A percentile compares a stretch with the other conserved stretches of the same genome.
These are phyloP conservation scores for Syncephalastrum contaminatum DNA, from an alignment of 371 early-diverging fungal genomes.

Conservation along the genomic window DNA sequence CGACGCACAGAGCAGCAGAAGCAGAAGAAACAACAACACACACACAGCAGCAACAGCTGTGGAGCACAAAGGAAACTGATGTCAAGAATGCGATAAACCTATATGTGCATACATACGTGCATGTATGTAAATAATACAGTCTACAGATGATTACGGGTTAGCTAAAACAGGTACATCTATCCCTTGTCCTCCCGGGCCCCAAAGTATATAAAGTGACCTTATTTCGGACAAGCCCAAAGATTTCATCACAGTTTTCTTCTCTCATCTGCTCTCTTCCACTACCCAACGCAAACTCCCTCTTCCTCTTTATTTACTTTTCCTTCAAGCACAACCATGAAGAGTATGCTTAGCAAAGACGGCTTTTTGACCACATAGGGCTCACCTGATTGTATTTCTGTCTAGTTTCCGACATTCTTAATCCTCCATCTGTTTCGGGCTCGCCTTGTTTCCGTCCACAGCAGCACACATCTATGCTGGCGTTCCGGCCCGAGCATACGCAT, in stretches of 20 bases:
- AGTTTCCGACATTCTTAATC: too few relatives aligned
- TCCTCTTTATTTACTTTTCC: neutral
- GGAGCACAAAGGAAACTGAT: slow-evolving; percentile 4
- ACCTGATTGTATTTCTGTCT: too few relatives aligned
- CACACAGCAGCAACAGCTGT: neutral
- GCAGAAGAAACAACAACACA: neutral
- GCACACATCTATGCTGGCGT: too few relatives aligned
- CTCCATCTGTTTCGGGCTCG: too few relatives aligned
- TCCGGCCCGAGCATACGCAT: too few relatives aligned
- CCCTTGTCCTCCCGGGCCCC: slow-evolving; percentile 4
- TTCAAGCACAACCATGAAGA: neutral
- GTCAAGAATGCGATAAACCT: slow-evolving; percentile 7
- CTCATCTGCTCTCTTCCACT: slow-evolving; percentile 2
- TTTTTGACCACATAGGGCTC: too few relatives aligned
- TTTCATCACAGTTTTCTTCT: neutral
- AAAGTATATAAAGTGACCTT: slow-evolving; percentile 7
- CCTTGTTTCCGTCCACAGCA: too few relatives aligned
- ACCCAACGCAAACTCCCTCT: neutral
- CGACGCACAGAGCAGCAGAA: slow-evolving; percentile 5
- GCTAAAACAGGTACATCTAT: slow-evolving; percentile 1
- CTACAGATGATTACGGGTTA: neutral
- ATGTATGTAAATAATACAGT: slow-evolving; percentile 10
- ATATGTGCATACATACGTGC: slow-evolving; percentile 5
- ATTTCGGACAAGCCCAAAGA: neutral
- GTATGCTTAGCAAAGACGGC: too few relatives aligned